These are phyloP conservation scores for Lactarius sanguifluus DNA, from an alignment of 768 basidiomycete species.

Conservation along the genomic window DNA sequence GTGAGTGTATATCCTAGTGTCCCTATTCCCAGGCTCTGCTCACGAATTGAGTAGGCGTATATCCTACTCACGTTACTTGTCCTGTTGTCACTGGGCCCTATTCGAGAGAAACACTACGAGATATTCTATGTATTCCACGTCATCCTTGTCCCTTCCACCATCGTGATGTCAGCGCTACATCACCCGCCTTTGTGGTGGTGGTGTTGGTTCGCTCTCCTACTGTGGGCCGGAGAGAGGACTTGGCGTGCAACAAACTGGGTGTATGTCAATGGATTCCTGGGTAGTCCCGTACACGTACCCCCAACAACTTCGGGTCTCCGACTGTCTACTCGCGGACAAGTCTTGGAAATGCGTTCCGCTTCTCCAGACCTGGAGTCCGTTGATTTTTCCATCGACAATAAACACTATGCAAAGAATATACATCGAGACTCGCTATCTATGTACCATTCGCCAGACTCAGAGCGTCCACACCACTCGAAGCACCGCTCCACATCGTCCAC, in stretches of 20 bases:
- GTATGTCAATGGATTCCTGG: constrained; percentile 56
- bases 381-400: neutral
- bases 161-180: constrained; percentile 63
- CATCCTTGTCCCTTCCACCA: constrained; percentile 58
- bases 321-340: neutral
- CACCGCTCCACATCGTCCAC: constrained; percentile 9
- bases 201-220: constrained; percentile 59
- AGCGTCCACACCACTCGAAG: constrained; percentile 9
- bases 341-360: constrained; percentile 21
- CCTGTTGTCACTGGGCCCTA: constrained; percentile 47
- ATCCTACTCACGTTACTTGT: constrained; percentile 52
- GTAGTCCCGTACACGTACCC: constrained; percentile 27
- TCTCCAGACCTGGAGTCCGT: constrained; percentile 16
- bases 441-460: constrained; percentile 11
- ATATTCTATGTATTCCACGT: constrained; percentile 67
- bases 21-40: constrained; percentile 2
- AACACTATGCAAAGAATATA: neutral
- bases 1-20: constrained; percentile 38
- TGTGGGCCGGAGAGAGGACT: constrained; percentile 65
- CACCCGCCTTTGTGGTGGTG: constrained; percentile 66
- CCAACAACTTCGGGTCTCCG: neutral
- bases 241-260: constrained; percentile 58
- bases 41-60: constrained; percentile 47
- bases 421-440: constrained; percentile 4
- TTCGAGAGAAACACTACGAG: constrained; percentile 58